Evolutionary conservation across 225 moss, liverwort and hornwort species (phyloP), one percentile per base, ranked within the genome.

Genomic region (Polytrichum commune): DNA sequence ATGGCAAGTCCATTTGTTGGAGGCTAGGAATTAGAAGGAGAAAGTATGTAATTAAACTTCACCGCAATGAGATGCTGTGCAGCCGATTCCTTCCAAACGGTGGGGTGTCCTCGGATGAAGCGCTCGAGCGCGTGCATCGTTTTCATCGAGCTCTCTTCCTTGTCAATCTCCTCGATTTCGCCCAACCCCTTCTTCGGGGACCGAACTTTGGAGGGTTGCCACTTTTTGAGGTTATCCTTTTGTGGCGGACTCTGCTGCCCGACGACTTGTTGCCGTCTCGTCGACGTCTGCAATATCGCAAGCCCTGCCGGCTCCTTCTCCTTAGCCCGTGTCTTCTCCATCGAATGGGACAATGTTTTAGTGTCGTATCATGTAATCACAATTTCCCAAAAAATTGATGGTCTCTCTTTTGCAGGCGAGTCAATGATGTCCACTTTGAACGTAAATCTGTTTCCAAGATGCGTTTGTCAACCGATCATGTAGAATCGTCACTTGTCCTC

Each of bases 21-120:
- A 63, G 26, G 63, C n/a, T 66, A 27, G 32, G 18, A 67, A 67
- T 29, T 28, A 35, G 19, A 2, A 65, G 16, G 65, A 19, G 32
- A 27, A 1, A 29, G 9, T 0, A 27, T 16, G 46, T 46, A 16
- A 13, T 3, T 46, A 46, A 46, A 62, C 9, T 26, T 24, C 72
- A 85, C 85, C 79, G 56, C 71, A 64, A 85, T 79, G 7, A 82
- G 77, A 54, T 77, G 69, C 19, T 82, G 76, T 58, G 68, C 19
- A 38, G 77, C 71, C 3, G 82, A 63, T 38, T 85, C 85, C 55
- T 69, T 77, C 85, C 85, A 85, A 7, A 79, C 61, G 2, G 29
- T 68, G 16, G 85, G 85, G 77, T 85, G 53, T 58, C 72, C 74
- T 55, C 82, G 85, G 82, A 85, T 85, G 63, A 77, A 74, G 3